Evolutionary conservation across 2,329 filamentous ascomycete genomes (phyloP), one percentile per base, ranked within the genome.

Genomic region (Hymenoscyphus albidus): DNA sequence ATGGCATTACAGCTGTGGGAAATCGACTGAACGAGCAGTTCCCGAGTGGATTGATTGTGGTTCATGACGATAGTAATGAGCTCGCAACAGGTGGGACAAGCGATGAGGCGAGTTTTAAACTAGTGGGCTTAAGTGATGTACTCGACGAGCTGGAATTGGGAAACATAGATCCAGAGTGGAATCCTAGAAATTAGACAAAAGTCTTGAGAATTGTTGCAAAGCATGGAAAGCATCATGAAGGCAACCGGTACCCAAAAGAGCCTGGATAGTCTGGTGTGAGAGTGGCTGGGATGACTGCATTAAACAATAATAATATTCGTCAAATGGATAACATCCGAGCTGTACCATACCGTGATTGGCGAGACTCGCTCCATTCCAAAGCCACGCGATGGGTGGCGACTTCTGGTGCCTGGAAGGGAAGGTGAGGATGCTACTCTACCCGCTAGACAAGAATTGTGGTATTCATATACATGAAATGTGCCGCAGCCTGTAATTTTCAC

Each of bases 11-110:
- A 16, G 56, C 10, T 39, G 56, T 58, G 6, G 56, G 56, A 18
- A 58, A 58, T 58, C 7, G 56, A 16, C 39, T 58, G 31, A 58
- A 58, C 39, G 56, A 58, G 16, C 56, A 58, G 6, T 58, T 58
- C 13, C 56, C 56, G 12, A 12, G 4, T 58, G 56, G 56, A 4
- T 38, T 58, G 56, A 39, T 58, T 22, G 56, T 58, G 10, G 56
- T 58, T 10, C 56, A 58, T 39, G 56, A 58, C 40, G 56, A 58
- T 58, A 39, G 32, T 13, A 58, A 58, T 58, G 56, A 58, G 32
- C n/a, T 58, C 3, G 32, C 56, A 12, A 13, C 16, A 7, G 56
- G 56, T 2, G 32, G 32, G 5, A 58, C 56, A 16, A 58, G 31
- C 10, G 31, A 35, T 18, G 56, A 58, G 32, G 56, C 56, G 40